Evolutionary conservation across 73 alveolate species (phyloP), one percentile per base, ranked within the genome.

Genomic region (Tetrahymena elliotti): DNA sequence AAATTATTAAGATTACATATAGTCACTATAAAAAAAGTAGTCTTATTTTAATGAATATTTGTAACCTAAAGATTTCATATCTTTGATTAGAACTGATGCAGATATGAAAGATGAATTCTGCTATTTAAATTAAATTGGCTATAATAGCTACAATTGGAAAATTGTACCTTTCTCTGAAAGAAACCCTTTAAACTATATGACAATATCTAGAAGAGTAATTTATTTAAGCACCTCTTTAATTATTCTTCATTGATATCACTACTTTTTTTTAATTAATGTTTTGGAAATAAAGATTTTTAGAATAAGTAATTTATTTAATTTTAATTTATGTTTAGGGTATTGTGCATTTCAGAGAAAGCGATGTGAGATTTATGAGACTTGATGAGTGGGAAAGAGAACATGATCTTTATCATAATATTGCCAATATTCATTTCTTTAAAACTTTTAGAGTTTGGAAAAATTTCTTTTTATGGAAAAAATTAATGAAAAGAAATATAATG

Each of bases 351-450:
- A 93, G 93, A 92, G 96, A 96, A 47, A 97, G 95, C 13, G 98
- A 97, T 9, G 98, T 99, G 20, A 92, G 95, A 38, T 98, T 98
- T 88, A 83, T 97, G 95, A 84, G 98, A 1, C 95, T 98, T 24
- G 97, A 97, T 33, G 99, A 97, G 38, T 98, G 98, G 98, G 98
- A 97, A 95, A 93, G 99, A 94, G 99, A 98, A 93, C 95, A 93
- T 35, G 95, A 95, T 39, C 96, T 98, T 31, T 98, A 93, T 94
- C 94, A 95, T 39, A 96, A 95, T 38, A 95, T 97, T 33, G 82
- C 96, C 53, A 95, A 96, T 24, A 98, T 98, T 92, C 94, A 94
- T 16, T 97, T 98, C 97, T 98, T 97, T 94, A 93, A 96, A 83
- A 96, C 97, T 36, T 98, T 97, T 93, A 94, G 96, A 52, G 92